Evolutionary conservation across 2,329 filamentous ascomycete species (phyloP).

Genomic region (Aspergillus sp.): DNA sequence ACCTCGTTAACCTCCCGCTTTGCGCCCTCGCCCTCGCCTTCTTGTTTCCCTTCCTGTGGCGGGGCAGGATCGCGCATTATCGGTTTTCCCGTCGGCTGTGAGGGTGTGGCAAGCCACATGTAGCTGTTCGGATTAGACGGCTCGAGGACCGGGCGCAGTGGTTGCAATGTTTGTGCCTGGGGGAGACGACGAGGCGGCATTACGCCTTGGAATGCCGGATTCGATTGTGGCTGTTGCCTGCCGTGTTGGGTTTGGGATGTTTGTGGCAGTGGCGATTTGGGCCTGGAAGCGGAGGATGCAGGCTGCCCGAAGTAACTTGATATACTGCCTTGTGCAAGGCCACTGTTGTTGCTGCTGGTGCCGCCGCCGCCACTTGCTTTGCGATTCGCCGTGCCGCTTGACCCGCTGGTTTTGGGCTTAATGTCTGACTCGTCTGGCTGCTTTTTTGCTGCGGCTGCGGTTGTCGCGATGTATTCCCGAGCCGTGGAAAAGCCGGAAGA

Average conservation of each 20-base stretch:
- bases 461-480: slow-evolving; percentile 43
- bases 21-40: slow-evolving; percentile 5
- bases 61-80: slow-evolving; percentile 1
- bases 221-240: slow-evolving; percentile 4
- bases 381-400: slow-evolving; percentile 20
- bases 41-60: slow-evolving; percentile 4
- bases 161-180: slow-evolving; percentile 19
- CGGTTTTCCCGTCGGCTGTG: slow-evolving; percentile 16
- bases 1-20: slow-evolving; percentile 14
- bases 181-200: slow-evolving; percentile 25
- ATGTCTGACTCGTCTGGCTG: slow-evolving; percentile 6
- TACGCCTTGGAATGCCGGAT: slow-evolving; percentile 6
- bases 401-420: slow-evolving; percentile 22
- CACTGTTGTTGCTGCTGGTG: slow-evolving; percentile 15
- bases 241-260: slow-evolving; percentile 1
- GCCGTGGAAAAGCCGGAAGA: slow-evolving; percentile 57
- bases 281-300: slow-evolving; percentile 6
- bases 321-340: slow-evolving; percentile 45
- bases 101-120: slow-evolving; percentile 26
- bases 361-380: slow-evolving; percentile 10
- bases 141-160: slow-evolving; percentile 26
- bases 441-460: slow-evolving; percentile 13
- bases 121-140: slow-evolving; percentile 24
- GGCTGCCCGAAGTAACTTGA: slow-evolving; percentile 42
- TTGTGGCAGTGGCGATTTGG: slow-evolving; percentile 9